Conservation (phyloP, 1,284 basidiomycete genomes). For the Vanrija sp. region DNA sequence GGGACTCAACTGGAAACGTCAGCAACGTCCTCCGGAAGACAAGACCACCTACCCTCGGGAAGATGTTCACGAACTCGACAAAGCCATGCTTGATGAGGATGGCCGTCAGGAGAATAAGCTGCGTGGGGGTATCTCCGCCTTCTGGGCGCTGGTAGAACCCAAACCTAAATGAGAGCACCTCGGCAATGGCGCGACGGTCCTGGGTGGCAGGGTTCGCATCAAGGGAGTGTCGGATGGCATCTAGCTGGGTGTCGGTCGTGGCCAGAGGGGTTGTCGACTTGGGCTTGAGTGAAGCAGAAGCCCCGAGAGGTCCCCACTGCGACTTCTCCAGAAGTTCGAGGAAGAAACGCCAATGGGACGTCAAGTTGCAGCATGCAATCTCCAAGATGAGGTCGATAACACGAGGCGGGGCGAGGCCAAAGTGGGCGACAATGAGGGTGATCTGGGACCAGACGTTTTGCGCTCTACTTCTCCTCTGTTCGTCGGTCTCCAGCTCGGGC, state of each 20-base stretch:
- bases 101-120: constrained; percentile 76
- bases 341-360: constrained; percentile 88
- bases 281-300: background rate
- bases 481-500: constrained; percentile 2
- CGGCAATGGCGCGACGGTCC: constrained; percentile 67
- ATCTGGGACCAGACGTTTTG: constrained; percentile 79
- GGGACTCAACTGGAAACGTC: constrained; percentile 61
- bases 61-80: constrained; percentile 73
- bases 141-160: constrained; percentile 63
- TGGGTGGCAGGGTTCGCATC: constrained; percentile 34
- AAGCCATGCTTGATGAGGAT: constrained; percentile 84
- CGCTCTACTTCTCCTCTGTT: constrained; percentile 28
- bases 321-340: constrained; percentile 63
- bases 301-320: background rate
- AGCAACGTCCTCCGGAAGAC: background rate
- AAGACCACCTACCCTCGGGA: constrained; percentile 32
- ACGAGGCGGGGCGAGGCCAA: constrained; percentile 91
- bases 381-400: constrained; percentile 92
- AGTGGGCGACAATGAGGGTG: constrained; percentile 86
- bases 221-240: constrained; percentile 44
- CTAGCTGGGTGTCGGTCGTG: constrained; percentile 29
- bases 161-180: constrained; percentile 96
- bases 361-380: constrained; percentile 74
- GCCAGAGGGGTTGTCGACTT: background rate
- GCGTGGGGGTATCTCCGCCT: constrained; percentile 61